Base-by-base conservation (phyloP, 257 asterid species). In the Cordia subcordata region DNA sequence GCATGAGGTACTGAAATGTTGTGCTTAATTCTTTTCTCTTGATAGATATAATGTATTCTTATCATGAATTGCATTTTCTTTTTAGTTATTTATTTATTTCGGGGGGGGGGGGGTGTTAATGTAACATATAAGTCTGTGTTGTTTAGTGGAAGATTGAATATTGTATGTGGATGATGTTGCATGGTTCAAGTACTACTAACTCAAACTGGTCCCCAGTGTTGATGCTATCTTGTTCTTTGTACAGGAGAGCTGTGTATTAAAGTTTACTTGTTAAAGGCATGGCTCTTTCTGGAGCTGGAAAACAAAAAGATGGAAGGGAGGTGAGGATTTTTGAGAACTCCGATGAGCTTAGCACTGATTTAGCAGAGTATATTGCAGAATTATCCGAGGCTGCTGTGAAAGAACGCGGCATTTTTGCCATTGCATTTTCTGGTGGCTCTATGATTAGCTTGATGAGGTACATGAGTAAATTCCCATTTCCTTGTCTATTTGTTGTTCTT, bases 371-470 rank as follows among this genome's bases (percentile, higher is more conserved):
- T 67, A 80, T 92, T 10, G 87, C 96, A 6, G 96, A 89, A 57
- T 61, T 92, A 55, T 92, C 99, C 0, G 99, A 92, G 74, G 77
- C 72, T 71, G 80, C 87, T 12, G 87, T 92, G 57, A 92, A 86
- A 72, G 99, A 92, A 57, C 72, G 96, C 44, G 99, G 99, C 1
- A 85, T 66, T 42, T 92, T 92, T 18, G 73, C 95, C 68, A 61
- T 92, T 64, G 99, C 96, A 56, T 75, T 92, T 64, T 92, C 99
- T 3, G 99, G 99, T 73, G 95, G 96, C 57, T 86, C 96, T 23
- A 91, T 92, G 65, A 74, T 92, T 60, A 57, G 79, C 68, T 77
- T 92, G 80, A 75, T 92, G 75, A 66, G 99, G 99, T 88, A 22
- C 17, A 21, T 22, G 4, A 20, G 13, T 33, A 53, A 8, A 23